These are phyloP conservation scores for Paramecium sonneborni DNA, from an alignment of 73 alveolate genomes.

Conservation along the genomic window DNA sequence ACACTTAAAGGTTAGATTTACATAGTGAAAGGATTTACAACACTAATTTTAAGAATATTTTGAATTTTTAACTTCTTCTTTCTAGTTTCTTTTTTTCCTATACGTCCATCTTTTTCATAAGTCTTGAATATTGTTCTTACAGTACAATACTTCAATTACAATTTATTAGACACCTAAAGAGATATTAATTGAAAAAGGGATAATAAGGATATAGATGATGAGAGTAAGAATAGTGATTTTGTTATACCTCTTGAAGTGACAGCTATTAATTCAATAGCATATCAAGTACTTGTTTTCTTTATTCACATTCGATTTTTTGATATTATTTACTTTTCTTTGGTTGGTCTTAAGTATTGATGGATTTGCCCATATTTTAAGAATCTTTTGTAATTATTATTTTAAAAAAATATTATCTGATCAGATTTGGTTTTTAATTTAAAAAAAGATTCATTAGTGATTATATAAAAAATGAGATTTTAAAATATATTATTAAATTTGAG, in stretches of 20 bases:
- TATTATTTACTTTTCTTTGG: not conserved
- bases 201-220: not conserved
- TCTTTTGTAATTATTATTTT: not conserved
- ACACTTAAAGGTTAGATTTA: not conserved
- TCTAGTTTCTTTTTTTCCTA: constrained; percentile 42
- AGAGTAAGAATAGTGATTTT: not conserved
- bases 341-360: not conserved
- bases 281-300: not conserved
- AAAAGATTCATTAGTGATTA: not conserved
- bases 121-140: constrained; percentile 26
- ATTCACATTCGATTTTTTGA: not conserved
- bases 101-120: constrained; percentile 25
- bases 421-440: not conserved
- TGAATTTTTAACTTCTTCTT: constrained; percentile 1
- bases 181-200: not conserved
- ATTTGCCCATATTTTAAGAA: not conserved
- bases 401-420: not conserved
- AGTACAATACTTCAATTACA: constrained; percentile 1
- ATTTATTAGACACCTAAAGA: constrained; percentile 8
- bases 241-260: not conserved
- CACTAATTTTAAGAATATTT: not conserved
- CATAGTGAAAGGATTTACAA: not conserved
- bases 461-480: no score
- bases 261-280: not conserved
- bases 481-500: no score